A percentile compares a stretch with the other conserved stretches of the same genome.
Evolutionary conservation across 495 filamentous ascomycete species (phyloP).

Genomic region (Podospora appendiculata): DNA sequence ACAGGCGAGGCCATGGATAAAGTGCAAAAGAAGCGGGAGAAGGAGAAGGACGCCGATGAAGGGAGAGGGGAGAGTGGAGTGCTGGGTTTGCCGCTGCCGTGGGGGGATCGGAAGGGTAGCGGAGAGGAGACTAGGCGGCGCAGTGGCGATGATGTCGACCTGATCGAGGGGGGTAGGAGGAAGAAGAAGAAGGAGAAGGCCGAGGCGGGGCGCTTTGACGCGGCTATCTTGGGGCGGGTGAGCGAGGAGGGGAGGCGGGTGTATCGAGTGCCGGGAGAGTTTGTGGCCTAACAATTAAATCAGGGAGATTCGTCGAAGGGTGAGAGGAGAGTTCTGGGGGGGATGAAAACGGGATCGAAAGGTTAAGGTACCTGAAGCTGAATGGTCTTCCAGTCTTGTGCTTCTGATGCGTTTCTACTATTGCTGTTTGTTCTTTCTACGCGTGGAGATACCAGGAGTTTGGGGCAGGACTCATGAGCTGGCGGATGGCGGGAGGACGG

Average conservation of each 20-base stretch:
- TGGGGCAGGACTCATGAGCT: no score
- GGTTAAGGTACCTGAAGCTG: no score
- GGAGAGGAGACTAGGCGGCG: background rate
- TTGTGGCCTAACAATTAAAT: no score
- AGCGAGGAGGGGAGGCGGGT: background rate
- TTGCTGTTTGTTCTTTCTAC: no score
- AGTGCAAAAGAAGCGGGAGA: slow-evolving; percentile 53
- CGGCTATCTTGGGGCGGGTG: background rate
- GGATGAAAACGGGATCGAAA: no score
- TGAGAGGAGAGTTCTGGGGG: no score
- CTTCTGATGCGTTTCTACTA: no score
- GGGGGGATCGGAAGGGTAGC: background rate
- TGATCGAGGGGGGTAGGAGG: background rate
- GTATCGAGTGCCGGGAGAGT: no score
- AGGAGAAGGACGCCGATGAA: slow-evolving; percentile 10
- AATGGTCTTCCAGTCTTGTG: no score
- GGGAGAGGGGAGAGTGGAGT: background rate
- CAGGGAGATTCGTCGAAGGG: no score
- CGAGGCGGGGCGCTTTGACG: background rate
- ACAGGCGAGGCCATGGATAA: slow-evolving; percentile 66
- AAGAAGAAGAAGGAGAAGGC: background rate
- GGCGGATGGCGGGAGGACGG: no score
- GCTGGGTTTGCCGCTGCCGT: background rate
- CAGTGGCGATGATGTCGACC: background rate
- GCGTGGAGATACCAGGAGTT: no score